phyloP scores from a whole-genome alignment of 2,329 filamentous ascomycete species.

The Capronia americana region DNA sequence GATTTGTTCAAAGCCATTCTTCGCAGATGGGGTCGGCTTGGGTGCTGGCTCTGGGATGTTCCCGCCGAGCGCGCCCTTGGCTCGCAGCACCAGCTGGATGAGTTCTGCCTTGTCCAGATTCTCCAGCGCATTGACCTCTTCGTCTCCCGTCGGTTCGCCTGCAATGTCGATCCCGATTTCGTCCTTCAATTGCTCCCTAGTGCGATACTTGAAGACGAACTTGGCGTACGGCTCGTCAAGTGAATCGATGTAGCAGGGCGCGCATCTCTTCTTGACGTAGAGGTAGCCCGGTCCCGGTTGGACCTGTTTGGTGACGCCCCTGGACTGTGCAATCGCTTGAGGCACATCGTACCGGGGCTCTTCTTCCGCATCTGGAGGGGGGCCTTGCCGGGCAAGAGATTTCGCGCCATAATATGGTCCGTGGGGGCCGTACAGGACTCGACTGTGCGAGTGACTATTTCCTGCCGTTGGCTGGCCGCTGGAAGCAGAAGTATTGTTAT shows the following conservation, averaged over 20 bases:
- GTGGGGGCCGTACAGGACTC: constrained; percentile 37
- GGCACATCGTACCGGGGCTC: constrained; percentile 40
- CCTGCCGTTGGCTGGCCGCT: constrained; percentile 11
- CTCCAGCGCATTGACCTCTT: constrained; percentile 34
- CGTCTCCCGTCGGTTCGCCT: constrained; percentile 34
- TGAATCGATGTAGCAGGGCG: constrained; percentile 43
- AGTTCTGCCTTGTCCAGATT: constrained; percentile 35
- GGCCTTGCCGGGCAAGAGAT: constrained; percentile 14
- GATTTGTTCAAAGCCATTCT: constrained; percentile 26
- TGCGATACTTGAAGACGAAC: constrained; percentile 46
- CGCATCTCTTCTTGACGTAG: constrained; percentile 43
- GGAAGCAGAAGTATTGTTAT: constrained; percentile 10
- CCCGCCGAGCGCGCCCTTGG: constrained; percentile 34
- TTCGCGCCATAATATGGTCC: constrained; percentile 37
- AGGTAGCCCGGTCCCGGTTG: constrained; percentile 42
- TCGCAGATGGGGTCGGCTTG: constrained; percentile 13
- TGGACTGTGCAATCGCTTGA: constrained; percentile 26
- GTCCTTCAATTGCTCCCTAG: constrained; percentile 36
- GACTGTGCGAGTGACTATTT: background rate
- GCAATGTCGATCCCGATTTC: constrained; percentile 35
- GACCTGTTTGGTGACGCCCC: constrained; percentile 42
- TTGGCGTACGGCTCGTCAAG: constrained; percentile 44
- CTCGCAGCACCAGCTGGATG: constrained; percentile 36
- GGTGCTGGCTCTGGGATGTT: constrained; percentile 31
- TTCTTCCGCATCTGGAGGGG: constrained; percentile 34